Percentiles rank a stretch among this genome's conserved stretches.
Evolutionary conservation across 306 rosid genomes (phyloP).

Genomic region (Chamaecrista fasciculata): DNA sequence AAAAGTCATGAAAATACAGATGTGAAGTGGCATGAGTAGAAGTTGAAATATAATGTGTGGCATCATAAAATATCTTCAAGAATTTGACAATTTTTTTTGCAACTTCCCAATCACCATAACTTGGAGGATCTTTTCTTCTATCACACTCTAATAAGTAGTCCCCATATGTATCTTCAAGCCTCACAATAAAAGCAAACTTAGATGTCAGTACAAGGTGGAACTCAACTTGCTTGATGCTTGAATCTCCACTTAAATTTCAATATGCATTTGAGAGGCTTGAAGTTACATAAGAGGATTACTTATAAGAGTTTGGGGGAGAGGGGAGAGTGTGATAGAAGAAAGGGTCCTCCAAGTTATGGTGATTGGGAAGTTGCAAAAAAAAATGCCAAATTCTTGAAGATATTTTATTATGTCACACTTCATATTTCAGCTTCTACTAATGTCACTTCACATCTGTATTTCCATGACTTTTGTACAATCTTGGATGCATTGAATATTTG

Average conservation of each 20-base stretch:
- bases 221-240: slow-evolving; percentile 1
- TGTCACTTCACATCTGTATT: not conserved
- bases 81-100: not conserved
- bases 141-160: slow-evolving; percentile 11
- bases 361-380: not conserved
- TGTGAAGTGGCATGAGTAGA: not conserved
- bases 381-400: not conserved
- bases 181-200: no score
- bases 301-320: not conserved
- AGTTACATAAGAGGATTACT: not conserved
- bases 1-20: not conserved
- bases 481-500: not conserved
- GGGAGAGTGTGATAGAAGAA: not conserved
- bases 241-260: not conserved
- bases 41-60: no score
- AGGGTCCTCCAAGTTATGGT: not conserved
- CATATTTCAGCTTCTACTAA: not conserved
- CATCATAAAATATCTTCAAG: no score
- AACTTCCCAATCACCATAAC: not conserved
- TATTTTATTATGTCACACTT: not conserved
- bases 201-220: no score
- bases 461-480: not conserved
- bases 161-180: not conserved
- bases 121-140: not conserved
- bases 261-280: slow-evolving; percentile 10